Evolutionary conservation across 1,284 basidiomycete genomes (phyloP).

Genomic region (Sparassis latifolia): DNA sequence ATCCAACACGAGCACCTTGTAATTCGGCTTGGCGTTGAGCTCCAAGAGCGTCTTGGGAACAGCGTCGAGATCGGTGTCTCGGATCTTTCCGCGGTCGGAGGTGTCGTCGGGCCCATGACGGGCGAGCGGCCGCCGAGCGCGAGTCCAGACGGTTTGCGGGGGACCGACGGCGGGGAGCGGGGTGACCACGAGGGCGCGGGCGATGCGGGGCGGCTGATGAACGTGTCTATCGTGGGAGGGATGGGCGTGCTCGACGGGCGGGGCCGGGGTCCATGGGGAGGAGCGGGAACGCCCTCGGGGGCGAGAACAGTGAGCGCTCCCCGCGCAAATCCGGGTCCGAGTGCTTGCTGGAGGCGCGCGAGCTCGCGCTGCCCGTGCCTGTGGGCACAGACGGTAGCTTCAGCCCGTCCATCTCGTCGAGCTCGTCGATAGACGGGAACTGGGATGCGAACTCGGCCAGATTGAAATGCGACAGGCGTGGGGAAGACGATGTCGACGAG

Average conservation of each 20-base stretch:
- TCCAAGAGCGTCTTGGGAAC: slow-evolving; percentile 50
- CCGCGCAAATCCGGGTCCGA: slow-evolving; percentile 10
- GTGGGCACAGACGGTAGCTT: slow-evolving; percentile 42
- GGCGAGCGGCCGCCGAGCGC: slow-evolving; percentile 20
- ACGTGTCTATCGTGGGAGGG: slow-evolving; percentile 47
- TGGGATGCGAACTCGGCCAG: slow-evolving; percentile 50
- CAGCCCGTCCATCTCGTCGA: slow-evolving; percentile 49
- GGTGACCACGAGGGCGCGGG: slow-evolving; percentile 25
- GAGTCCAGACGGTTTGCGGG: slow-evolving; percentile 42
- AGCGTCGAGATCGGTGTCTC: slow-evolving; percentile 46
- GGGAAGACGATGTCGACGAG: slow-evolving; percentile 40
- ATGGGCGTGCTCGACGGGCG: slow-evolving; percentile 71
- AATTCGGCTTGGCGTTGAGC: slow-evolving; percentile 47
- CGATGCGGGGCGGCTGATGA: slow-evolving; percentile 56
- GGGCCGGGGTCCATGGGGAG: slow-evolving; percentile 48
- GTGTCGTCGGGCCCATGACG: slow-evolving; percentile 17
- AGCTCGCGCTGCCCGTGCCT: slow-evolving; percentile 23
- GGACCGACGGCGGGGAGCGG: slow-evolving; percentile 28
- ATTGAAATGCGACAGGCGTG: slow-evolving; percentile 28
- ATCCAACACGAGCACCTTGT: slow-evolving; percentile 78
- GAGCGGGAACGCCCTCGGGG: slow-evolving; percentile 36
- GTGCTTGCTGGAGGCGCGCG: slow-evolving; percentile 8
- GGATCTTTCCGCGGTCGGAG: slow-evolving; percentile 28
- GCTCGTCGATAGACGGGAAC: slow-evolving; percentile 71
- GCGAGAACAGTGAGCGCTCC: slow-evolving; percentile 11